Percentiles rank a stretch among this genome's conserved stretches.
These are phyloP conservation scores for Suillus subluteus DNA, from an alignment of 768 basidiomycete species.

Conservation along the genomic window DNA sequence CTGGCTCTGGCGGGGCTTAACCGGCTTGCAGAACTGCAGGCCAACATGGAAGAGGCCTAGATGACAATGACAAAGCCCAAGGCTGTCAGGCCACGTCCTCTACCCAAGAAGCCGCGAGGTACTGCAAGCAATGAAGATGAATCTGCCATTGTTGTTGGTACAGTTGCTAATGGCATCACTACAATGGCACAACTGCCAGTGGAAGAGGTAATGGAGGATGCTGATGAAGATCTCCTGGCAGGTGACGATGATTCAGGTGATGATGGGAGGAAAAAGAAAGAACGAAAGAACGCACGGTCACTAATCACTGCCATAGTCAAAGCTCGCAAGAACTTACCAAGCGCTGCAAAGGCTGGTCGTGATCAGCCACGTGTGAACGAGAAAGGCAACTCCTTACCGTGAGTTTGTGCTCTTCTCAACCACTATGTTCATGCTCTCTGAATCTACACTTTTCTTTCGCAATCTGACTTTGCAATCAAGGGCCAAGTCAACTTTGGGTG, in stretches of 20 bases:
- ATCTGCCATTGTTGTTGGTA: too few species aligned
- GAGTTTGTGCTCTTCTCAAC: not conserved
- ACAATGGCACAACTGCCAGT: too few species aligned
- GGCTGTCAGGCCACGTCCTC: constrained; percentile 9
- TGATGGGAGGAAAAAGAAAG: not conserved
- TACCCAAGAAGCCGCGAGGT: not conserved
- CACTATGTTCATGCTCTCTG: constrained; percentile 10
- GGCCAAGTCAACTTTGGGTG: not conserved
- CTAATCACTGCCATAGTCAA: not conserved
- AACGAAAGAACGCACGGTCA: not conserved
- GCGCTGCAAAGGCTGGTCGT: not conserved
- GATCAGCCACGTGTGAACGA: not conserved
- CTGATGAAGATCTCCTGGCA: too few species aligned
- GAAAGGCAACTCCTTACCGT: not conserved
- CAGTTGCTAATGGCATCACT: too few species aligned
- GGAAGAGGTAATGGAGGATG: too few species aligned
- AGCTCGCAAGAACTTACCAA: not conserved
- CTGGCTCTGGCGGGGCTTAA: constrained; percentile 1
- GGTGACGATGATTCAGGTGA: not conserved
- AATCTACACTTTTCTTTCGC: constrained; percentile 11
- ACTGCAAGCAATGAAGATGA: not conserved
- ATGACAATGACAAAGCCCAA: not conserved
- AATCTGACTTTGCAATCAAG: constrained; percentile 4
- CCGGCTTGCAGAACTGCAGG: constrained; percentile 10
- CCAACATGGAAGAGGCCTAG: not conserved